Evolutionary conservation across 106 monocot genomes (phyloP), one percentile per base, ranked within the genome.

Genomic region (Iris macrosiphon): DNA sequence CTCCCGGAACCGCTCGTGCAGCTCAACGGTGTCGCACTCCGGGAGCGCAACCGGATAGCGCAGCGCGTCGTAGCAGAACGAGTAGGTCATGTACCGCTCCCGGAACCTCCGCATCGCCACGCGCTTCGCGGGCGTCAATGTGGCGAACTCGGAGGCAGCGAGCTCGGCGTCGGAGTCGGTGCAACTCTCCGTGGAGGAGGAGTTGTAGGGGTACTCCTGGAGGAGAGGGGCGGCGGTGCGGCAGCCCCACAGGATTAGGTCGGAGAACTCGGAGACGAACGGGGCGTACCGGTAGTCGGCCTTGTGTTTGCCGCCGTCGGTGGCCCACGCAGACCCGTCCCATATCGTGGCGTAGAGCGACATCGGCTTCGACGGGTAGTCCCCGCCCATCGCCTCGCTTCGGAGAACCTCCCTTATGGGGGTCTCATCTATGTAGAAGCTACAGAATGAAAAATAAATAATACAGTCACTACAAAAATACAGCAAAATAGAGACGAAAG

Each of bases 341-440:
- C 82, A 82, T 45, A 82, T 82, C 55, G 82, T 82, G 53, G 82
- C 82, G 72, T 82, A 82, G 17, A 82, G 27, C 0, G 76, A 72
- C 82, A 82, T 82, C 15, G 82, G 82, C 49, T 82, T 82, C 30
- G 68, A 72, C 15, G 82, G 82, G 64, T 64, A 82, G 64, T 82
- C 82, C 4, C 63, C 72, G 4, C 55, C 82, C 75, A 81, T 81
- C 7, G 52, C 71, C 0, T 39, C 69, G 63, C 53, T 71, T 25
- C 76, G 52, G 17, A 48, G 41, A 24, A 76, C 81, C 55, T 71
- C 72, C 26, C 82, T 52, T n/a, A 82, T 82, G 5, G 82, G 82
- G 9, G 53, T 73, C 8, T 82, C 72, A 30, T 82, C 82, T 40
- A 82, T 64, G 65, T 82, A 82, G 64, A 82, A 82, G 6, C 82